phyloP scores from a whole-genome alignment of 805 yeast species.

The Myxozyma neotropica region DNA sequence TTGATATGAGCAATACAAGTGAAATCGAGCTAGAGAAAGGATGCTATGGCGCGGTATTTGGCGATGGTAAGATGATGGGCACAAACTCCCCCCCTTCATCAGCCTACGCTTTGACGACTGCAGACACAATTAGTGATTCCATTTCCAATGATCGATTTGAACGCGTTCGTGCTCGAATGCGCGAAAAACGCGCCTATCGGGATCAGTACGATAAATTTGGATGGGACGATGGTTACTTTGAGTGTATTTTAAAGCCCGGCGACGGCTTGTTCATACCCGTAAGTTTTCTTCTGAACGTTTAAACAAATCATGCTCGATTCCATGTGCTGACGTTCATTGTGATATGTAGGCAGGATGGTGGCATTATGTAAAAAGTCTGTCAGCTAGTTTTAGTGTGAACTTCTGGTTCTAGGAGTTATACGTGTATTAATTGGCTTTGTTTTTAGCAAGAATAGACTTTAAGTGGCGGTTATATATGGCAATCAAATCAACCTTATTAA shows the following conservation, averaged over 20 bases:
- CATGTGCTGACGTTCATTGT: no score
- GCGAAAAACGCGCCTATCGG: constrained; percentile 27
- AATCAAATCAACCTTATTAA: no score
- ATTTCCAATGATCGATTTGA: constrained; percentile 1
- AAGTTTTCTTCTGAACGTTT: neutral
- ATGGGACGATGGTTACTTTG: constrained; percentile 34
- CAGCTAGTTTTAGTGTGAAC: constrained; percentile 36
- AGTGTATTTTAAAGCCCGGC: constrained; percentile 37
- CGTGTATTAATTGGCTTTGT: neutral
- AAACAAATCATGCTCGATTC: no score
- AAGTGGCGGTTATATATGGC: no score
- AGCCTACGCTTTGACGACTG: neutral
- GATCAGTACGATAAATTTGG: constrained; percentile 35
- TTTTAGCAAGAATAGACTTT: no score
- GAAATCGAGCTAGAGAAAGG: constrained; percentile 35
- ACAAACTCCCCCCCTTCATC: no score
- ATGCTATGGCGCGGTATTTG: constrained; percentile 16
- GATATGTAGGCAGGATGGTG: constrained; percentile 36
- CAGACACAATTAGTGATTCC: neutral
- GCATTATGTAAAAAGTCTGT: constrained; percentile 37
- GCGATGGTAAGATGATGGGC: no score
- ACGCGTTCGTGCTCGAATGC: neutral
- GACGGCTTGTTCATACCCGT: constrained; percentile 38
- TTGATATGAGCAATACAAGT: constrained; percentile 36
- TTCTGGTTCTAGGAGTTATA: constrained; percentile 34